Evolutionary conservation across 345 rosid species (phyloP), one percentile per base, ranked within the genome.

Genomic region (Salix suchowensis): DNA sequence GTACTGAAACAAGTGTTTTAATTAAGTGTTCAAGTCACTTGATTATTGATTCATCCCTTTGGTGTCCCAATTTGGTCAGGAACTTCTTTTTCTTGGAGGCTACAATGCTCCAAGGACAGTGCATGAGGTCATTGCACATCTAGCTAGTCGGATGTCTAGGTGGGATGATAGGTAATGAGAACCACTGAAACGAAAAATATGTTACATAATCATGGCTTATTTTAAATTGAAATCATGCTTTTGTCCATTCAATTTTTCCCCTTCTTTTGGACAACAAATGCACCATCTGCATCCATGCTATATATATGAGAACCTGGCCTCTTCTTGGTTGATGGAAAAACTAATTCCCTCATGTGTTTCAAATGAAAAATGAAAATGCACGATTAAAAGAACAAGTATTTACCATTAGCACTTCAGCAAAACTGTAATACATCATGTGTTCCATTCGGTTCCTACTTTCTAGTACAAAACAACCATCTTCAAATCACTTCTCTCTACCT

Each of bases 101-200:
- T 90, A 85, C 78, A 90, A 89, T 84, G 83, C 86, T 28, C 99
- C 99, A 28, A 87, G 82, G 82, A 90, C 99, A 26, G 93, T 85
- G 75, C 99, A 96, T 82, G 99, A 93, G 84, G 88, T 96, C 82
- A 89, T 93, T 78, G 96, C 96, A 46, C 87, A 81, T 64, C 84
- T 96, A 78, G 94, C 96, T 78, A 81, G 86, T 81, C 92, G 94
- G 46, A 93, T 96, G 71, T 80, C 85, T 74, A 89, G 97, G 60
- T 96, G 99, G 99, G 99, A 96, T 89, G 98, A 96, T 78, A 91
- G 98, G 99, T 93, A 79, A 77, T 32, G 5, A 18, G 34, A 34
- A 46, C 64, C 11, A 15, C 24, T 67, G 72, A 34, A 28, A 7
- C 24, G 64, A 26, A 50, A 50, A 50, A 40, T 77, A 68, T 4